These are phyloP conservation scores for Colletotrichum tamarilloi DNA, from an alignment of 2,329 filamentous ascomycete species.

Conservation along the genomic window DNA sequence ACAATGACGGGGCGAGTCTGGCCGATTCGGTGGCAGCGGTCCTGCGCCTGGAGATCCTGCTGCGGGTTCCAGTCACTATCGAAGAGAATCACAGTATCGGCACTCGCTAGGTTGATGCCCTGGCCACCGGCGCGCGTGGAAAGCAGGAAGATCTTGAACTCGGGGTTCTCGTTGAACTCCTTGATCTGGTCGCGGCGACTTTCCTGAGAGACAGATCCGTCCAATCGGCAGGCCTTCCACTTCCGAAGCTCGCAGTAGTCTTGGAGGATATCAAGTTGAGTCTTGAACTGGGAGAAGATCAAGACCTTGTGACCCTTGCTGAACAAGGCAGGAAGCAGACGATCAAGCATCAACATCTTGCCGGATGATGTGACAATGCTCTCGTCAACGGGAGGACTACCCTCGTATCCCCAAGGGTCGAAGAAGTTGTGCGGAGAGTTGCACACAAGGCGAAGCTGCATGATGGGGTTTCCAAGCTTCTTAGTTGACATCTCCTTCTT, in stretches of 20 bases:
- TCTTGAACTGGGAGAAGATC: conserved; percentile 97
- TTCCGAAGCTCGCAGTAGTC: conserved; percentile 86
- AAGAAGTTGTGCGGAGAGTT: conserved; percentile 98
- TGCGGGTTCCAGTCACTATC: conserved; percentile 96
- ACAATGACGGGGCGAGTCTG: conserved; percentile 93
- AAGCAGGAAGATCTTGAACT: conserved; percentile 83
- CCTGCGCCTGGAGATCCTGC: conserved; percentile 95
- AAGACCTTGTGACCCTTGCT: conserved; percentile 85
- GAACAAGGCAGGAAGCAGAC: conserved; percentile 82
- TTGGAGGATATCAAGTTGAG: conserved; percentile 89
- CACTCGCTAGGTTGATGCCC: conserved; percentile 92
- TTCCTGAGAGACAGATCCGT: conserved; percentile 84
- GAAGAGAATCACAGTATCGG: conserved; percentile 93
- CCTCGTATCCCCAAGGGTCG: conserved; percentile 80
- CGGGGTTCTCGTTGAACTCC: conserved; percentile 74
- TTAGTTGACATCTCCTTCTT: conserved; percentile 91
- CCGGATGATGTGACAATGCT: conserved; percentile 87
- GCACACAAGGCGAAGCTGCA: conserved; percentile 91
- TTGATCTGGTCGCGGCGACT: conserved; percentile 78
- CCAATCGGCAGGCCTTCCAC: conserved; percentile 90
- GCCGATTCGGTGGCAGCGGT: conserved; percentile 93
- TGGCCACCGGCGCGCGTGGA: conserved; percentile 93
- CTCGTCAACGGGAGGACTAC: conserved; percentile 75
- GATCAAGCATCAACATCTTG: conserved; percentile 95
- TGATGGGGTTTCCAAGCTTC: conserved; percentile 91